phyloP scores from a whole-genome alignment of 805 yeast genomes.

The Yamadazyma sp. region DNA sequence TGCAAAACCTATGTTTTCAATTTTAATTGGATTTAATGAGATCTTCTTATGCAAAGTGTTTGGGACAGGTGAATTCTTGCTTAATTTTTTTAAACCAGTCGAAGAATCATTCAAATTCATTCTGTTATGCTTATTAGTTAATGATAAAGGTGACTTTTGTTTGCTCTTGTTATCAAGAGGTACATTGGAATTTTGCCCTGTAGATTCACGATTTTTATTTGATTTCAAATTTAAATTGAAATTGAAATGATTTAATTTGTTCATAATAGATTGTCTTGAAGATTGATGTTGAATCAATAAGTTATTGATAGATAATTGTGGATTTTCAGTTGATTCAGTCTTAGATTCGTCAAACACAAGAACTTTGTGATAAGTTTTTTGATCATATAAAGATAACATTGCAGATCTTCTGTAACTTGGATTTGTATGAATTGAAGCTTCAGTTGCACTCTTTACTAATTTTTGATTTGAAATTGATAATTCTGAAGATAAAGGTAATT shows the following conservation, averaged over 20 bases:
- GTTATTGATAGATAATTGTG: conserved; percentile 37
- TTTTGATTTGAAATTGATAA: conserved; percentile 14
- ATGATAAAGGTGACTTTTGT: neutral
- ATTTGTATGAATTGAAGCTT: conserved; percentile 39
- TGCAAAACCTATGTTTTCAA: conserved; percentile 39
- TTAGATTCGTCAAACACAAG: conserved; percentile 25
- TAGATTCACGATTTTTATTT: neutral
- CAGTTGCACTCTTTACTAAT: conserved; percentile 31
- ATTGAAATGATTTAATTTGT: conserved; percentile 10
- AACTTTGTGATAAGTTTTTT: conserved; percentile 31
- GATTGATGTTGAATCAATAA: conserved; percentile 37
- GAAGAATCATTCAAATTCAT: conserved; percentile 41
- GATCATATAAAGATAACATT: conserved; percentile 43
- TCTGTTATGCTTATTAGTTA: conserved; percentile 28
- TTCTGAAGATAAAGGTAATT: conserved; percentile 27
- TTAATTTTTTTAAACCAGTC: conserved; percentile 29
- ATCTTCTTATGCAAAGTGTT: conserved; percentile 8
- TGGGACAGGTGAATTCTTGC: neutral
- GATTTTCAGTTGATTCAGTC: conserved; percentile 22
- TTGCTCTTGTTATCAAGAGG: neutral
- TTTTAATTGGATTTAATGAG: conserved; percentile 8
- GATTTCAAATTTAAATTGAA: neutral
- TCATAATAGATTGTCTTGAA: conserved; percentile 19
- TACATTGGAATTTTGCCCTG: neutral
- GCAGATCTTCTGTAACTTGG: conserved; percentile 44